phyloP scores from a whole-genome alignment of 1,284 basidiomycete genomes.

The Leucoagaricus sp. region DNA sequence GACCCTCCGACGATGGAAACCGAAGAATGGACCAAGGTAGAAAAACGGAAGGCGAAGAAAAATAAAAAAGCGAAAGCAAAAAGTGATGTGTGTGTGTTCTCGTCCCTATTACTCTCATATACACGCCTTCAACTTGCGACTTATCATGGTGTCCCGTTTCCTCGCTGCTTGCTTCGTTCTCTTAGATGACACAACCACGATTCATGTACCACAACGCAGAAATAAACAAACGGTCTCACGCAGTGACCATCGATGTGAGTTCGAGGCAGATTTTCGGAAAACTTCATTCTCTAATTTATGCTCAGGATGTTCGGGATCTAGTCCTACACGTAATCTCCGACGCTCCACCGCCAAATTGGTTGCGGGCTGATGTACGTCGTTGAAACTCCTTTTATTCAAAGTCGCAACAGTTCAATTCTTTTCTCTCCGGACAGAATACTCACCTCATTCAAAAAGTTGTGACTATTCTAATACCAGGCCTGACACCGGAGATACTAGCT shows the following conservation, averaged over 20 bases:
- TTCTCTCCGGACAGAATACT: constrained; percentile 55
- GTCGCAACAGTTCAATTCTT: constrained; percentile 2
- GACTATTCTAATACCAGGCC: constrained; percentile 77
- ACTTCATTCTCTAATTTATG: constrained; percentile 10
- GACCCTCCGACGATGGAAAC: constrained; percentile 13
- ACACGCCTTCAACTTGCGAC: not conserved
- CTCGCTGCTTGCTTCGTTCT: not conserved
- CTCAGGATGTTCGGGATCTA: constrained; percentile 83
- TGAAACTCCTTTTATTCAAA: not conserved
- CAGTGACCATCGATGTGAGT: constrained; percentile 77
- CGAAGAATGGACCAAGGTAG: constrained; percentile 72
- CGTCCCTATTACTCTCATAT: constrained; percentile 8
- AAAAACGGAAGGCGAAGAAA: constrained; percentile 79
- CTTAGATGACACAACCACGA: constrained; percentile 60
- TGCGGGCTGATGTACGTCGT: constrained; percentile 71
- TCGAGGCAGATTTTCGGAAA: not conserved
- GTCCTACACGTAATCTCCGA: constrained; percentile 82
- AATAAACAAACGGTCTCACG: constrained; percentile 69
- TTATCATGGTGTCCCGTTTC: constrained; percentile 15
- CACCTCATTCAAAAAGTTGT: constrained; percentile 77
- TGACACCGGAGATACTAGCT: constrained; percentile 70
- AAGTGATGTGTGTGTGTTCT: constrained; percentile 53
- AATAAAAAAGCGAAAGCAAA: constrained; percentile 56
- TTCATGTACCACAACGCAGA: constrained; percentile 82
- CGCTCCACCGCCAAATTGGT: constrained; percentile 80